Evolutionary conservation across 1,284 basidiomycete genomes (phyloP), one percentile per base, ranked within the genome.

Genomic region (Irpex sp.): DNA sequence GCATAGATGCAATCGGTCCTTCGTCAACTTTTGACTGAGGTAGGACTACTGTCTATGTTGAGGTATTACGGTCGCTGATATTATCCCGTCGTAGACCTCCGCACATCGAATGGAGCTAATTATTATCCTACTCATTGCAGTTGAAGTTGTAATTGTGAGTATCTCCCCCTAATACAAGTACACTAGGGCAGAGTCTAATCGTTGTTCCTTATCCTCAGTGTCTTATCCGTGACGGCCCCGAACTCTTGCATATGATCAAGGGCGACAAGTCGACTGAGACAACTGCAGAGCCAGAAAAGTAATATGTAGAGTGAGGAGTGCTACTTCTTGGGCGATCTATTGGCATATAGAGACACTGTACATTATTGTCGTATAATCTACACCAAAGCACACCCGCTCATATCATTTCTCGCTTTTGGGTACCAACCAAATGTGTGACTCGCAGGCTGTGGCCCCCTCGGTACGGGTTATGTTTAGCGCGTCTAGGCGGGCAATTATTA

Each of bases 61-160:
- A n/a, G n/a, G n/a, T n/a, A n/a, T n/a, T n/a, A n/a, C n/a, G n/a
- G n/a, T n/a, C n/a, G n/a, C 31, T 31, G 2, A 31, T 31, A 31
- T 34, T 1, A 34, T 1, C 0, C 31, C 6, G 6, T 36, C 31
- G 2, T 66, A 94, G 91, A 91, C 92, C 5, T 93, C 92, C 2
- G 85, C 82, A 0, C 93, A 96, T 70, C 84, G 91, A 4, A 95
- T 97, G 93, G 94, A 97, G 75, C 78, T 96, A 0, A 90, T 96
- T 67, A 96, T 96, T 70, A 96, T 96, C 67, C 82, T 85, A 0
- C 87, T 96, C 62, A 96, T 96, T 70, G 91, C 94, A 0, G 93
- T 96, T 6, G 94, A 96, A 74, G 94, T 95, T 26, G 81, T 93
- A 67, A 90, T 96, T 62, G 93, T 94, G 71, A 74, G 90, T 82